These are phyloP conservation scores for Leishmania turanica DNA, from an alignment of 208 protist species.

Conservation along the genomic window DNA sequence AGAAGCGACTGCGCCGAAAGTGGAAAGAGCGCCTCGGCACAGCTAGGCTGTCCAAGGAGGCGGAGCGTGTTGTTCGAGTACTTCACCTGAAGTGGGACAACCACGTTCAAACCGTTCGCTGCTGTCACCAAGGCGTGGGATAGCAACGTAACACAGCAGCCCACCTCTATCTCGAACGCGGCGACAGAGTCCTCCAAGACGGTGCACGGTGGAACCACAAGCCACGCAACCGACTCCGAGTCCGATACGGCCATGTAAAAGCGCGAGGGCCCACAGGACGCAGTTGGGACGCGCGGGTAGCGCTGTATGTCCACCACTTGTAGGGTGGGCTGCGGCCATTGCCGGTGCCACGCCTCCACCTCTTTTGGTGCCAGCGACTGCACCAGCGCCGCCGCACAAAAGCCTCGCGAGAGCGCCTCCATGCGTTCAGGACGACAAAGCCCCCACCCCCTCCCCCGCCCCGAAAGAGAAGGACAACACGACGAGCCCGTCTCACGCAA, in stretches of 20 bases:
- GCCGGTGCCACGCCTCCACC: constrained; percentile 21
- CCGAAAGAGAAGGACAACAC: neutral
- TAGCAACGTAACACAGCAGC: constrained; percentile 61
- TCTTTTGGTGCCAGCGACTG: constrained; percentile 25
- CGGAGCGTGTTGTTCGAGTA: constrained; percentile 48
- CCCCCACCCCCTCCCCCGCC: too few relatives aligned
- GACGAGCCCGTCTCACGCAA: too few relatives aligned
- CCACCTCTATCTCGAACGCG: constrained; percentile 72
- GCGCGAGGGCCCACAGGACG: constrained; percentile 21
- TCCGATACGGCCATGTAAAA: constrained; percentile 86
- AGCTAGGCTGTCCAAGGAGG: constrained; percentile 59
- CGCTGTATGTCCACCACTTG: constrained; percentile 86
- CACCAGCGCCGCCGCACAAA: constrained; percentile 49
- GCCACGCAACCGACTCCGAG: constrained; percentile 58
- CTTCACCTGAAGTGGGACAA: constrained; percentile 48
- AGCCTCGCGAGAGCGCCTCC: constrained; percentile 52
- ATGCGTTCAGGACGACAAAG: constrained; percentile 14
- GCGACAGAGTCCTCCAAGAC: constrained; percentile 55
- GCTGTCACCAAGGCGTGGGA: constrained; percentile 57
- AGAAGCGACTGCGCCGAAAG: constrained; percentile 54
- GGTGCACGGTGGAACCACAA: constrained; percentile 56
- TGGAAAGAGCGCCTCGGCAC: constrained; percentile 34
- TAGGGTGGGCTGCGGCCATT: constrained; percentile 54
- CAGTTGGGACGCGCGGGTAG: constrained; percentile 35
- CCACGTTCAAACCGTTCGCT: constrained; percentile 68